Conservation (phyloP, 192 early-diverging fungal genomes). For the Chytriomyces hyalinus region DNA sequence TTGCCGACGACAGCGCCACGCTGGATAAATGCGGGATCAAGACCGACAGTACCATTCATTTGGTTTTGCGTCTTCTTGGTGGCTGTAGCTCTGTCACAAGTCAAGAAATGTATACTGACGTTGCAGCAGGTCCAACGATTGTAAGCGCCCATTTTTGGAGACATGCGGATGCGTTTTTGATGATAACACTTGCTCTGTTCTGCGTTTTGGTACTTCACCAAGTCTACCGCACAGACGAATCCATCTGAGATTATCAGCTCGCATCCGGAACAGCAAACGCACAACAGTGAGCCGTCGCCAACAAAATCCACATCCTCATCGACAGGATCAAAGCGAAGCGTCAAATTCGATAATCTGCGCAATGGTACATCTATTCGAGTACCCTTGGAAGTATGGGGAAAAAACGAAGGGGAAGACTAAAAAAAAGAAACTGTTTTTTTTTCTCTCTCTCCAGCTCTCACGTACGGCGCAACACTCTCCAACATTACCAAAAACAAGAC, state of each 20-base stretch:
- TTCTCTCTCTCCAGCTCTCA: background rate
- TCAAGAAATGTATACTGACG: background rate
- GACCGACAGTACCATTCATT: conserved; percentile 97
- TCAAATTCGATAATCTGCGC: background rate
- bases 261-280: background rate
- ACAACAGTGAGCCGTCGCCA: background rate
- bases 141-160: background rate
- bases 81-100: conserved; percentile 46
- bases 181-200: background rate
- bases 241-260: background rate
- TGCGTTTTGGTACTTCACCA: background rate
- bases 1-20: conserved; percentile 89
- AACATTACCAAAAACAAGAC: background rate
- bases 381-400: background rate
- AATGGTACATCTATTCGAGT: background rate
- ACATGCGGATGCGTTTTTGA: background rate
- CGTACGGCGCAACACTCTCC: background rate
- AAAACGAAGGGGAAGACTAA: background rate
- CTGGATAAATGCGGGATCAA: conserved; percentile 99
- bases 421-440: too few species aligned
- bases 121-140: background rate
- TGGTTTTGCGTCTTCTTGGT: conserved; percentile 97
- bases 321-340: background rate
- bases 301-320: background rate
- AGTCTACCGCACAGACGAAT: background rate